Conservation (phyloP, 2,329 filamentous ascomycete genomes). For the Neofusicoccum sp. region DNA sequence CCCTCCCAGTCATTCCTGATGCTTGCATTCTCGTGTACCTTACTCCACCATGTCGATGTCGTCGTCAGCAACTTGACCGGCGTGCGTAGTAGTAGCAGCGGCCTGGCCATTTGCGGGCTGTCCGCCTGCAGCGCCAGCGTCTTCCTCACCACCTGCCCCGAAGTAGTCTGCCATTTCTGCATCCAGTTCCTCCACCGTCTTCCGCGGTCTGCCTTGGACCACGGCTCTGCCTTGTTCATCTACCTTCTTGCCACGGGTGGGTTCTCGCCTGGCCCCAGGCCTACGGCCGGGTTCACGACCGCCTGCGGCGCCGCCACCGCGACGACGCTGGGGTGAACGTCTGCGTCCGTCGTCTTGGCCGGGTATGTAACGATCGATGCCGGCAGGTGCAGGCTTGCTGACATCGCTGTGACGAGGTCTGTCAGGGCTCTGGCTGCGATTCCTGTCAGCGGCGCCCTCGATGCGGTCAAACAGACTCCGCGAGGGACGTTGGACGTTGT, state of each 20-base stretch:
- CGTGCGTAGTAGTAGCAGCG: background rate
- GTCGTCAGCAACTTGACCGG: background rate
- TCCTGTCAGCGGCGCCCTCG: conserved; percentile 43
- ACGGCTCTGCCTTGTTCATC: conserved; percentile 51
- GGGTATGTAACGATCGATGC: conserved; percentile 80
- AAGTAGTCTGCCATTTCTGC: conserved; percentile 98
- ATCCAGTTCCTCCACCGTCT: conserved; percentile 90
- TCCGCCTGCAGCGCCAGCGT: background rate
- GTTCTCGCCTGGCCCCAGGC: conserved; percentile 48
- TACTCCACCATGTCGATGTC: conserved; percentile 23
- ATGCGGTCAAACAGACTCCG: conserved; percentile 70
- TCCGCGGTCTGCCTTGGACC: conserved; percentile 62
- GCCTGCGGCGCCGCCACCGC: conserved; percentile 43
- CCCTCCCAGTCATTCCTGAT: background rate
- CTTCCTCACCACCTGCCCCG: conserved; percentile 39
- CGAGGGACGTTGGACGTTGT: conserved; percentile 51
- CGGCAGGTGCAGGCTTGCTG: conserved; percentile 61
- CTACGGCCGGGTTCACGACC: conserved; percentile 54
- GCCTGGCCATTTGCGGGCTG: background rate
- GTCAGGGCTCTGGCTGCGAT: conserved; percentile 45
- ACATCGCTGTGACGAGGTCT: conserved; percentile 54
- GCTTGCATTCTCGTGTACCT: background rate
- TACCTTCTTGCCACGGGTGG: conserved; percentile 43
- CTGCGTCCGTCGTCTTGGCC: conserved; percentile 53
- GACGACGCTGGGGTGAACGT: conserved; percentile 60